phyloP scores from a whole-genome alignment of 2,329 filamentous ascomycete genomes.

The Trichoderma koningiopsis region DNA sequence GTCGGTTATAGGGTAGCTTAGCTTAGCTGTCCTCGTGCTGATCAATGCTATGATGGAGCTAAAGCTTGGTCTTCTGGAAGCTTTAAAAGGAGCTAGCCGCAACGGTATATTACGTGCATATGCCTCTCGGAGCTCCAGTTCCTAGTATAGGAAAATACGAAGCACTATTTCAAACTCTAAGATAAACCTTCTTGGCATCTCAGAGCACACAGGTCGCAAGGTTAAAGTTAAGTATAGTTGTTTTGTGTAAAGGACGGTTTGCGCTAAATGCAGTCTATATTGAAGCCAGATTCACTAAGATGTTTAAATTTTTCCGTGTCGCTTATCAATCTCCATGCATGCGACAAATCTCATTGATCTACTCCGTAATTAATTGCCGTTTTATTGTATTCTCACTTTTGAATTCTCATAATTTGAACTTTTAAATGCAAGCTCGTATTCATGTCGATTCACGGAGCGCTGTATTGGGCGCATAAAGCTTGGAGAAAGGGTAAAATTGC shows the following conservation, averaged over 20 bases:
- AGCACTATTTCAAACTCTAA: not conserved
- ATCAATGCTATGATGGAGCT: no score
- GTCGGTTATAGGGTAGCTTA: not conserved
- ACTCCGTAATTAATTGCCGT: not conserved
- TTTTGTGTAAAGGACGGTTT: slow-evolving; percentile 2
- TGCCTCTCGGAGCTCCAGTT: not conserved
- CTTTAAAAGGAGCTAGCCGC: not conserved
- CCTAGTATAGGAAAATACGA: not conserved
- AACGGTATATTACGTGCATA: not conserved
- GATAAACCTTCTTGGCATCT: slow-evolving; percentile 9
- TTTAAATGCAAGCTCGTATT: slow-evolving; percentile 10
- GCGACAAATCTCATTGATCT: not conserved
- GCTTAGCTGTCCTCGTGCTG: no score
- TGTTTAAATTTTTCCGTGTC: not conserved
- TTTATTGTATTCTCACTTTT: not conserved
- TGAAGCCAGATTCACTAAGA: not conserved
- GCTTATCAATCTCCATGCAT: not conserved
- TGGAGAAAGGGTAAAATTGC: slow-evolving; percentile 21
- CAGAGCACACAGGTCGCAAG: not conserved
- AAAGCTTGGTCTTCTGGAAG: not conserved
- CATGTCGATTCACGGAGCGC: slow-evolving; percentile 1
- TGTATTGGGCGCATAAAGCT: slow-evolving; percentile 17
- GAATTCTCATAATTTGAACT: not conserved
- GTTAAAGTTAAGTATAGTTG: not conserved
- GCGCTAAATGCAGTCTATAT: slow-evolving; percentile 9